Evolutionary conservation across 176 grass and related monocot genomes (phyloP).

Genomic region (Oryza brachyantha): DNA sequence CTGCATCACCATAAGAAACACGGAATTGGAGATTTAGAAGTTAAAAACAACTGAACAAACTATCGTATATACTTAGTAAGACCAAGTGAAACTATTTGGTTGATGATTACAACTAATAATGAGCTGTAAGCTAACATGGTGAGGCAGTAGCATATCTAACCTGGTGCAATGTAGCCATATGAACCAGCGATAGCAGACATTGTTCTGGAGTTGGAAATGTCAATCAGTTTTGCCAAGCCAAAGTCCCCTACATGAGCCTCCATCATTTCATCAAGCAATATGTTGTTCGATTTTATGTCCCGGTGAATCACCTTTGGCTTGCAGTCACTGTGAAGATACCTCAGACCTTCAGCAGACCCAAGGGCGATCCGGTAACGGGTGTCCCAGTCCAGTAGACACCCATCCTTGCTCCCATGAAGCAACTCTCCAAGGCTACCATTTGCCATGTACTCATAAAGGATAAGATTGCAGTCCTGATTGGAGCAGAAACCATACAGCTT

Average conservation of each 20-base stretch:
- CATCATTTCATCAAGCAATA: conserved; percentile 84
- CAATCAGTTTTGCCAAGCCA: conserved; percentile 83
- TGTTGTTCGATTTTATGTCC: conserved; percentile 98
- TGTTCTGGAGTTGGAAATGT: conserved; percentile 77
- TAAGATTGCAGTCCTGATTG: conserved; percentile 72
- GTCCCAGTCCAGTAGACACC: conserved; percentile 72
- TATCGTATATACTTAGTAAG: too few relatives aligned
- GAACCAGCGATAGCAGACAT: conserved; percentile 93
- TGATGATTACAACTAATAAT: background rate
- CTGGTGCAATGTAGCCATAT: conserved; percentile 95
- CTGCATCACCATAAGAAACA: conserved; percentile 41
- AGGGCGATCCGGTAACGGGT: conserved; percentile 73
- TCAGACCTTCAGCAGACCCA: conserved; percentile 81
- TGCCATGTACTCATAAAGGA: conserved; percentile 95
- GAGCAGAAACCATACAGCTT: conserved; percentile 95
- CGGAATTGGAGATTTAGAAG: conserved; percentile 7
- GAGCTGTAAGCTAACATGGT: background rate
- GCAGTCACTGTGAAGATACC: conserved; percentile 89
- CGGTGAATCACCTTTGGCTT: conserved; percentile 89
- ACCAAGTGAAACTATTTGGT: background rate
- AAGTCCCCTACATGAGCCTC: conserved; percentile 96
- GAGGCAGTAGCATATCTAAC: conserved; percentile 34
- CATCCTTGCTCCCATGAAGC: conserved; percentile 65
- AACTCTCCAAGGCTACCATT: conserved; percentile 93
- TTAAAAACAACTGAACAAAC: conserved; percentile 21